Evolutionary conservation across 345 rosid species (phyloP), one percentile per base, ranked within the genome.

Genomic region (Brassica incana): DNA sequence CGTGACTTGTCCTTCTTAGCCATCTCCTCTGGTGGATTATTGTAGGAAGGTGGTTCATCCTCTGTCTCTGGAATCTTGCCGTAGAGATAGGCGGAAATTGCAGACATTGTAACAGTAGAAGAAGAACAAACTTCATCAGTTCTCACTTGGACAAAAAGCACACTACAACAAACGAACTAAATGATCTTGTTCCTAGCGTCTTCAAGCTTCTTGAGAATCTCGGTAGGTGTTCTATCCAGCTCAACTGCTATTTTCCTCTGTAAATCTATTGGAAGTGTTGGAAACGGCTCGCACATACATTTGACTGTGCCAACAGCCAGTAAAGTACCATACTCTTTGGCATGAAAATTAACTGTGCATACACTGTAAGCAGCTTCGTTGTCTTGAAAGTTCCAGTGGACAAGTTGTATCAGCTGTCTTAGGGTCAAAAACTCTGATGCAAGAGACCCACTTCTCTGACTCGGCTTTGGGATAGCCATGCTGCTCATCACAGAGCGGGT

Each of bases 201-300:
- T 83, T 95, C 98, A 10, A 95, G 97, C 90, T 91, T 95, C 92
- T 95, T 93, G 77, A 95, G 83, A 69, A 95, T 95, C 90, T 95
- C 99, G 0, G 92, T 93, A 20, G 99, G 98, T 45, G 95, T 93
- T 77, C 97, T 90, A 74, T 95, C 99, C 88, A 93, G 70, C 76
- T 95, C 98, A 58, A 91, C 99, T 0, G 97, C 98, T 77, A 93
- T 95, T 83, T 90, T 95, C 81, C 93, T 85, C 78, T 95, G 99
- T 83, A 89, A 12, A 59, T 95, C 98, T 84, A 91, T 80, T 9
- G 98, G 91, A 58, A 95, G 83, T 2, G 95, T 91, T 0, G 99
- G 99, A 82, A 87, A 93, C 87, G 93, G 98, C 92, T 95, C 97
- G 64, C 98, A 95, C 85, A 93, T 83, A 58, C 95, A 95, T 83